A percentile compares a stretch with the other conserved stretches of the same genome.
These are phyloP conservation scores for Pyrenula massariospora DNA, from an alignment of 495 filamentous ascomycete species.

Conservation along the genomic window DNA sequence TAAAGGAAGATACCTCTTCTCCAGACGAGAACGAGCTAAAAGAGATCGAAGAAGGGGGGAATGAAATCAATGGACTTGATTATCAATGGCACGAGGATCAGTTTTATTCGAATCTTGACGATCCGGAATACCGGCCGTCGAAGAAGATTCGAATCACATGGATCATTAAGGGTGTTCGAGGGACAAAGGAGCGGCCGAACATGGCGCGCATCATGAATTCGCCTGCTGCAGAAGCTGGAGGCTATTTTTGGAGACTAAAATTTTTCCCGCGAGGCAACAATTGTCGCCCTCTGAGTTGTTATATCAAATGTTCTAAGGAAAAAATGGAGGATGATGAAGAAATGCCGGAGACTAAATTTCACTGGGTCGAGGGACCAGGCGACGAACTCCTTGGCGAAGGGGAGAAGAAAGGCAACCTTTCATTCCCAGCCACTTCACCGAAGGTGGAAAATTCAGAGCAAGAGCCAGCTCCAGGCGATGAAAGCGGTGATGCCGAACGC, in stretches of 20 bases:
- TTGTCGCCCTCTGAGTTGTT: conserved; percentile 48
- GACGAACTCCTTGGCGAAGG: conserved; percentile 16
- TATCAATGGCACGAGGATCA: conserved; percentile 37
- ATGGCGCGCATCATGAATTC: conserved; percentile 47
- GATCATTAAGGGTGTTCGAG: conserved; percentile 47
- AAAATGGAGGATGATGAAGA: conserved; percentile 26
- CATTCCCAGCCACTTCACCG: conserved; percentile 11
- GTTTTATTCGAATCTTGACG: conserved; percentile 44
- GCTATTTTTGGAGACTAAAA: conserved; percentile 59
- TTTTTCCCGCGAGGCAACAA: conserved; percentile 58
- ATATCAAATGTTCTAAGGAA: conserved; percentile 47
- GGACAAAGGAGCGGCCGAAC: conserved; percentile 49
- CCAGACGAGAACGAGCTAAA: conserved; percentile 50
- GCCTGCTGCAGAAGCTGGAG: conserved; percentile 43
- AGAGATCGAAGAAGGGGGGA: conserved; percentile 37
- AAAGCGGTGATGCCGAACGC: conserved; percentile 20
- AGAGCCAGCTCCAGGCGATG: conserved; percentile 19
- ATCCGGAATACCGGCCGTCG: conserved; percentile 42
- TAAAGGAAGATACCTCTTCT: conserved; percentile 42
- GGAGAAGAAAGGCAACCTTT: conserved; percentile 19
- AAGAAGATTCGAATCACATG: conserved; percentile 48
- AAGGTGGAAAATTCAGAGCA: conserved; percentile 7
- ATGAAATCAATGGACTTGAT: conserved; percentile 43
- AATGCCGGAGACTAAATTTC: conserved; percentile 26
- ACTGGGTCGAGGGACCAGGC: conserved; percentile 22